Conservation (phyloP, 2,329 filamentous ascomycete species). For the Hypoxylon sp. region DNA sequence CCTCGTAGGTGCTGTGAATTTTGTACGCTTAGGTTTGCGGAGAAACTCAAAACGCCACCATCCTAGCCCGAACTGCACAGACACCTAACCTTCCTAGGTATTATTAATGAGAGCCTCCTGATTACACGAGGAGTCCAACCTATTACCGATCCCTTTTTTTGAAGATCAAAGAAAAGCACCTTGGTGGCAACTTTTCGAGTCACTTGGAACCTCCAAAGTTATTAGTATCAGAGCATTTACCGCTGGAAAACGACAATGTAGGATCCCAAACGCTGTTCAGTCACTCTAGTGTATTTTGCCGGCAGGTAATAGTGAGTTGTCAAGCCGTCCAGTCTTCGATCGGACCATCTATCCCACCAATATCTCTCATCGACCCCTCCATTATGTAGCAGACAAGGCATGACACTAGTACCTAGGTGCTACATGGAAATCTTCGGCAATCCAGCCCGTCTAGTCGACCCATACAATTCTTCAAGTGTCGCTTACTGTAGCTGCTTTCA, state of each 20-base stretch:
- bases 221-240: slow-evolving; percentile 21
- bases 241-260: slow-evolving; percentile 21
- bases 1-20: no score
- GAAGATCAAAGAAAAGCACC: slow-evolving; percentile 24
- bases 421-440: slow-evolving; percentile 40
- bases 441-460: slow-evolving; percentile 21
- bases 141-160: slow-evolving; percentile 8
- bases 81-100: slow-evolving; percentile 5
- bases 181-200: slow-evolving; percentile 24
- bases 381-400: slow-evolving; percentile 37
- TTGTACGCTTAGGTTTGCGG: slow-evolving; percentile 21
- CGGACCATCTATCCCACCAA: slow-evolving; percentile 37
- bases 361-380: slow-evolving; percentile 37
- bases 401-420: slow-evolving; percentile 20
- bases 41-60: slow-evolving; percentile 36
- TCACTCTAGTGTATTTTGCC: slow-evolving; percentile 37
- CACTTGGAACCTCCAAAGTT: neutral
- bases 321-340: slow-evolving; percentile 24
- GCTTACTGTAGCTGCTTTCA: slow-evolving; percentile 38
- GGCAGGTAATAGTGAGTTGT: slow-evolving; percentile 42
- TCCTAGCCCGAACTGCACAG: slow-evolving; percentile 12
- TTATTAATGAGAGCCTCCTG: slow-evolving; percentile 32
- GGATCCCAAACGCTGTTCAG: slow-evolving; percentile 17
- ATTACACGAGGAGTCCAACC: slow-evolving; percentile 3
- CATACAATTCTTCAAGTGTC: slow-evolving; percentile 3